Evolutionary conservation across 768 basidiomycete genomes (phyloP).

Genomic region (Holtermannia corniformis): DNA sequence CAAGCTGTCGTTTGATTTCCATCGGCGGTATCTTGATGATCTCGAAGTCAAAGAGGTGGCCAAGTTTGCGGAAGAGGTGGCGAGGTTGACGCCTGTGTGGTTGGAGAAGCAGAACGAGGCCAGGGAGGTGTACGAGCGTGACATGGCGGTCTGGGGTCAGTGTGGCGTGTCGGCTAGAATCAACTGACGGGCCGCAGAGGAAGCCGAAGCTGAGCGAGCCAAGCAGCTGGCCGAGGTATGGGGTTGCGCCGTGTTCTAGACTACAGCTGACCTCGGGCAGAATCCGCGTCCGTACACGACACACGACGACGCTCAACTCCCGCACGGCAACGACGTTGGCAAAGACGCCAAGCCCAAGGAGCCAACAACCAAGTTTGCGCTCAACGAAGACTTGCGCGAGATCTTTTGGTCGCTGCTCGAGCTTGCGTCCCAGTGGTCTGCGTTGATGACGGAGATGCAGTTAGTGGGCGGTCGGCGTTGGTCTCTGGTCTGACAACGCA

Average conservation of each 20-base stretch:
- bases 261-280: neutral
- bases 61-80: slow-evolving; percentile 55
- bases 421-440: neutral
- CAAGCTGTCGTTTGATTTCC: slow-evolving; percentile 70
- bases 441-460: neutral
- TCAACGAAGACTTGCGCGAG: neutral
- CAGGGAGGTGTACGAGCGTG: slow-evolving; percentile 60
- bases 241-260: slow-evolving; percentile 2
- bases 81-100: slow-evolving; percentile 58
- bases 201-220: neutral
- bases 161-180: neutral
- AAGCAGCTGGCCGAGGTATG: neutral
- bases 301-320: neutral
- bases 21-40: slow-evolving; percentile 56
- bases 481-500: no score
- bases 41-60: slow-evolving; percentile 60
- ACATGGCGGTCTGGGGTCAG: slow-evolving; percentile 25
- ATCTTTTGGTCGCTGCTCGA: neutral
- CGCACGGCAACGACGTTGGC: neutral
- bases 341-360: neutral
- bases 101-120: slow-evolving; percentile 65
- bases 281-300: neutral
- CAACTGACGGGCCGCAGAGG: neutral
- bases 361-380: neutral
- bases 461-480: neutral